phyloP scores from a whole-genome alignment of 148 eudicot genomes.

The Talinum fruticosum region DNA sequence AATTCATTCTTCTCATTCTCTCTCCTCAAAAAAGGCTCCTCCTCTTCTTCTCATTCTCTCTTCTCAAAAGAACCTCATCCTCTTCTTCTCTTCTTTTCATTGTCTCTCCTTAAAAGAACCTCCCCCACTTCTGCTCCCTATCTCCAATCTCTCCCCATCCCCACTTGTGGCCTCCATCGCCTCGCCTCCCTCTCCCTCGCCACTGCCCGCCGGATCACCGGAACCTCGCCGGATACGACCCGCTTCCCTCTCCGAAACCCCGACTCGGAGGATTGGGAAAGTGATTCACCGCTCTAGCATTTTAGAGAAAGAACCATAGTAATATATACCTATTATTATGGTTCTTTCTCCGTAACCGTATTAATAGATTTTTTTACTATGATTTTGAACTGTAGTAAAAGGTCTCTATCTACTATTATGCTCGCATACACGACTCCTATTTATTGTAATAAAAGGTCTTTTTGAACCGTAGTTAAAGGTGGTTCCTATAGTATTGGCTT shows the following conservation, averaged over 20 bases:
- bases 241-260: constrained; percentile 38
- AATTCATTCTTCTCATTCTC: too few relatives aligned
- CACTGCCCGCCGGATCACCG: constrained; percentile 5
- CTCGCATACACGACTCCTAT: too few relatives aligned
- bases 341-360: too few relatives aligned
- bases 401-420: too few relatives aligned
- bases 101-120: constrained; percentile 9
- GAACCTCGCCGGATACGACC: constrained; percentile 10
- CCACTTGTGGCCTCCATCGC: constrained; percentile 31
- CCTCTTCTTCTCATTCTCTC: constrained; percentile 25
- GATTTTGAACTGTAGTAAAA: too few relatives aligned
- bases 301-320: too few relatives aligned
- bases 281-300: constrained; percentile 82
- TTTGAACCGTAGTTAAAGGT: too few relatives aligned
- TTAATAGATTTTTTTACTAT: too few relatives aligned
- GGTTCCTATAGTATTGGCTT: too few relatives aligned
- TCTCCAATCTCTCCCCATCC: constrained; percentile 11
- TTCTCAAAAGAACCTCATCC: constrained; percentile 2
- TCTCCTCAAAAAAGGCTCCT: too few relatives aligned
- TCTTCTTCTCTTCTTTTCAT: neutral
- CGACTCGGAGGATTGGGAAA: constrained; percentile 88
- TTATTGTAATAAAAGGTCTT: too few relatives aligned
- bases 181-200: constrained; percentile 24
- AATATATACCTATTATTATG: too few relatives aligned
- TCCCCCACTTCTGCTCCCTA: neutral